phyloP scores from a whole-genome alignment of 2,329 filamentous ascomycete genomes.

The Aspergillus fumigatus region DNA sequence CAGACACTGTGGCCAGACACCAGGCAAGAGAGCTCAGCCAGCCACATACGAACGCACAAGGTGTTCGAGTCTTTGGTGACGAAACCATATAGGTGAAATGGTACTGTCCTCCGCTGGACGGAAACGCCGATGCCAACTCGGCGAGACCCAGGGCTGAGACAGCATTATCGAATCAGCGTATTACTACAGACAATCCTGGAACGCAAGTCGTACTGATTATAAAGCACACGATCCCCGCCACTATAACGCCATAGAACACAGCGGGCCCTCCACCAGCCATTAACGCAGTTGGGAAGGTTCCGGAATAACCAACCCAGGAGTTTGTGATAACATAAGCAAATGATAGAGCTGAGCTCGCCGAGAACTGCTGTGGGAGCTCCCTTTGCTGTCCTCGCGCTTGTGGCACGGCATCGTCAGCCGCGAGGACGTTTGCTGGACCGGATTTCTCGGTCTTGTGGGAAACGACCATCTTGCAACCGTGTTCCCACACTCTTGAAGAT shows the following conservation, averaged over 20 bases:
- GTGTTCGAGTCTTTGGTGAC: conserved; percentile 5
- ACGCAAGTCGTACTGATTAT: conserved; percentile 14
- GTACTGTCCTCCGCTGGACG: conserved; percentile 26
- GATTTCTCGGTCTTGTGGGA: neutral
- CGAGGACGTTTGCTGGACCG: neutral
- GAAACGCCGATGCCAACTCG: conserved; percentile 24
- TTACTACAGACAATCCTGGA: neutral
- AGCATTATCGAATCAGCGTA: neutral
- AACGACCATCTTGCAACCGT: neutral
- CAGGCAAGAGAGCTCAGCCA: conserved; percentile 23
- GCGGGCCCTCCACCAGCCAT: conserved; percentile 21
- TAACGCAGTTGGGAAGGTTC: conserved; percentile 16
- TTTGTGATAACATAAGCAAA: conserved; percentile 28
- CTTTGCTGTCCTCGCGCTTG: neutral
- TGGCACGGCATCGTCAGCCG: neutral
- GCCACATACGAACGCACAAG: conserved; percentile 19
- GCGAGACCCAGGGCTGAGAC: conserved; percentile 14
- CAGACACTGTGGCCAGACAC: conserved; percentile 16
- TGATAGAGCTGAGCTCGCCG: conserved; percentile 17
- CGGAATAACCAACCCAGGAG: conserved; percentile 28
- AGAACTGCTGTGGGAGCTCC: conserved; percentile 18
- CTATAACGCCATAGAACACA: conserved; percentile 20
- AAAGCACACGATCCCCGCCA: conserved; percentile 17
- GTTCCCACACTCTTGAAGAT: neutral
- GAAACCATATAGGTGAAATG: conserved; percentile 28